These are phyloP conservation scores for Madurella fahalii DNA, from an alignment of 2,329 filamentous ascomycete species.

Conservation along the genomic window DNA sequence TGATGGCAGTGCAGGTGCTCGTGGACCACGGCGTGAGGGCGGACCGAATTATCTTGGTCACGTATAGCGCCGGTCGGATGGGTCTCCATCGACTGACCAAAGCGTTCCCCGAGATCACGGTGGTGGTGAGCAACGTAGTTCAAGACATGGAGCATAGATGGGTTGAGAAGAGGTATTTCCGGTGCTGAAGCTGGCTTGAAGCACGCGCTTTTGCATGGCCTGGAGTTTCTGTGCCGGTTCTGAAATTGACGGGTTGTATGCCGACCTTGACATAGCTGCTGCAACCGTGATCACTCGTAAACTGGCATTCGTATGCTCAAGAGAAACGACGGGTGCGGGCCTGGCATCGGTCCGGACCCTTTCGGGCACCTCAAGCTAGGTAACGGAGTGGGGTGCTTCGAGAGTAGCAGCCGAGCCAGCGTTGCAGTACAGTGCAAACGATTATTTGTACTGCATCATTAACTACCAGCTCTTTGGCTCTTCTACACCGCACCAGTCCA, in stretches of 20 bases:
- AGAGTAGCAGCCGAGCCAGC: no score
- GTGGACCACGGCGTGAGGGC: constrained; percentile 88
- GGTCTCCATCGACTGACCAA: constrained; percentile 81
- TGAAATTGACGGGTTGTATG: neutral
- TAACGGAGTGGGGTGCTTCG: no score
- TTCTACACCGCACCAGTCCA: no score
- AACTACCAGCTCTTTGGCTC: no score
- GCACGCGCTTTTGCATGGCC: no score
- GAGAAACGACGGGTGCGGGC: no score
- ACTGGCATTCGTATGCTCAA: no score
- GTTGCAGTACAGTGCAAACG: no score
- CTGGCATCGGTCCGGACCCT: no score
- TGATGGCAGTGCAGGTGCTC: constrained; percentile 96
- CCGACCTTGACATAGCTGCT: neutral
- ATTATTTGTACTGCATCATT: no score
- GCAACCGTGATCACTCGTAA: no score
- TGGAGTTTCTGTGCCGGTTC: neutral
- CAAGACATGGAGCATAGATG: constrained; percentile 80
- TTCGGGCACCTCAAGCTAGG: no score
- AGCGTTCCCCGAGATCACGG: constrained; percentile 82
- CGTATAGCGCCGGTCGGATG: constrained; percentile 80
- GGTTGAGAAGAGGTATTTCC: constrained; percentile 86
- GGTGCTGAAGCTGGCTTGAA: constrained; percentile 56
- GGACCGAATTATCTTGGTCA: constrained; percentile 84
- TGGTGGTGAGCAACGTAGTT: constrained; percentile 79